Evolutionary conservation across 306 rosid genomes (phyloP), one percentile per base, ranked within the genome.

Genomic region (Gillenia trifoliata): DNA sequence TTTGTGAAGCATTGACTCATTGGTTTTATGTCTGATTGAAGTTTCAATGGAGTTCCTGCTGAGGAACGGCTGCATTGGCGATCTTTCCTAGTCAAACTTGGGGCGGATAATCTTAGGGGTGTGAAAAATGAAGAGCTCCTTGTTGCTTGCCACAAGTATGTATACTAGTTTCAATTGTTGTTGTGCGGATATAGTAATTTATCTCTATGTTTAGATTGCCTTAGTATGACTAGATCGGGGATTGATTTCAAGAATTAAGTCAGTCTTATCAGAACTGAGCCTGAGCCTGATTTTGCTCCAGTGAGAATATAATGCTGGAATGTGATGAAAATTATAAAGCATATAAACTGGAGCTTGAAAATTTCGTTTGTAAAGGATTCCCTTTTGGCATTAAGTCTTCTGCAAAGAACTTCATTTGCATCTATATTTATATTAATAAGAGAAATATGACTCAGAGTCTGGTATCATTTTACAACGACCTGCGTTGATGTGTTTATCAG

Each of bases 61-160:
- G 98, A 93, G 88, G 99, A 94, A 67, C 87, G 97, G 60, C 78
- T 90, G 56, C 98, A 94, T 79, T 91, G 99, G 99, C 92, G 94
- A 79, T 89, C 98, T 34, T 93, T 93, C 84, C 85, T 94, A 66
- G 96, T 94, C 49, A 94, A 94, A 80, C 84, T 94, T 56, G 97
- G 97, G 78, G 91, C 99, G 22, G 99, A 94, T 68, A 94, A 94
- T 86, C 99, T 94, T 25, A 92, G 72, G 83, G 96, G 97, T 79
- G 89, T 85, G 0, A 90, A 90, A 80, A 94, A 92, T 60, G 99
- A 94, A 83, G 99, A 94, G 85, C 99, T 94, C 36, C 88, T 86
- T 57, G 99, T 92, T 81, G 97, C 95, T 70, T 88, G 92, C 85
- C 96, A 91, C 93, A 94, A 91, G 99, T 94, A 68, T 75, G 91